Base-by-base conservation (phyloP, 139 green algal genomes). In the Tetradesmus lagerheimii region DNA sequence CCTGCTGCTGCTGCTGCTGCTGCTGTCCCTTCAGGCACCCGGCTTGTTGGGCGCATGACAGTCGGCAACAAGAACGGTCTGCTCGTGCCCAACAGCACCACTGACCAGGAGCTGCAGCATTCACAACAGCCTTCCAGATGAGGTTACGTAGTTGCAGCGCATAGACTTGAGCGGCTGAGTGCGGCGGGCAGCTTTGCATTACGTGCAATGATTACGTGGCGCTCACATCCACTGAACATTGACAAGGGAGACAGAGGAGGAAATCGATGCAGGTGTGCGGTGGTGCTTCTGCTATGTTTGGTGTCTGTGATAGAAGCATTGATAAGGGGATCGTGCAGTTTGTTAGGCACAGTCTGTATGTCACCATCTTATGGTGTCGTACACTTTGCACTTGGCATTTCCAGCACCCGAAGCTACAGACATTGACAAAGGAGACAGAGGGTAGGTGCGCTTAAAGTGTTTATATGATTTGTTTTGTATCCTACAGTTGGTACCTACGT, bases 111-210 rank as follows among this genome's bases (percentile, higher is more conserved):
- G 93, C 92, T 99, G 43, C 91, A 96, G 94, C 98, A 97, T 99
- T n/a, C 94, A 98, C 9, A 99, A 99, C 94, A 97, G 92, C 66
- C 89, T 99, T 75, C 98, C 98, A 0, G 98, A 99, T 75, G 96
- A 98, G 90, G 97, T 99, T n/a, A n/a, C n/a, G 66, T 95, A 99
- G n/a, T 97, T 99, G 50, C 92, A 93, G 91, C 91, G 96, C 12
- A 97, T 99, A 39, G 98, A 99, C 62, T n/a, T n/a, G 98, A 99
- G 95, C 93, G 98, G 66, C 93, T 99, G 34, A 99, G 96, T 31
- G 98, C 98, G 6, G 93, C 99, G 50, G 98, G 98, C 53, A 99
- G 99, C 95, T 99, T 97, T 94, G n/a, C n/a, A 99, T 99, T 35
- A 94, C 96, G 14, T 99, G 96, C 94, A 99, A 99, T 90, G 98